Percentiles rank a stretch among this genome's conserved stretches.
phyloP scores from a whole-genome alignment of 495 filamentous ascomycete genomes.

The Melanomma pulvis-pyrius region DNA sequence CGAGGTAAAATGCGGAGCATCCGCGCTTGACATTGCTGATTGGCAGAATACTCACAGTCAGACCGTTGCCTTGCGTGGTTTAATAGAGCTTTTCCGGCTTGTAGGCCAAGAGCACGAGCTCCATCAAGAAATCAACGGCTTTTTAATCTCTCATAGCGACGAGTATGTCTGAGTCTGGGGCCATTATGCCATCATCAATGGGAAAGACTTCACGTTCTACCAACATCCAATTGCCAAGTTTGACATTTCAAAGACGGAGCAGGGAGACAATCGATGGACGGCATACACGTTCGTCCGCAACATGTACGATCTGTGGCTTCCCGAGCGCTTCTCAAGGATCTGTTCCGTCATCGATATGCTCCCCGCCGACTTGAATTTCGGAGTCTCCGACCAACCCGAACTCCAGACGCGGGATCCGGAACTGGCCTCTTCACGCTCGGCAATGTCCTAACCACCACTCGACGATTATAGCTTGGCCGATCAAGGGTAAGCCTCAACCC shows the following conservation, averaged over 20 bases:
- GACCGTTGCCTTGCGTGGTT: constrained; percentile 39
- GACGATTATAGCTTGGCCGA: no score
- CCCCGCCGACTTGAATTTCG: background rate
- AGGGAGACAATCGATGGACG: constrained; percentile 44
- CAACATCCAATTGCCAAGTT: constrained; percentile 40
- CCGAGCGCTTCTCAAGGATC: constrained; percentile 26
- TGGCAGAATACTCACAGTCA: constrained; percentile 47
- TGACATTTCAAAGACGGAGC: constrained; percentile 36
- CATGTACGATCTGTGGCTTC: constrained; percentile 22
- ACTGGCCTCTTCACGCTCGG: no score
- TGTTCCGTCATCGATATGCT: constrained; percentile 28
- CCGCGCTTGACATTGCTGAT: constrained; percentile 44
- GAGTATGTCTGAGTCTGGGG: constrained; percentile 42
- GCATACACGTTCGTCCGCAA: constrained; percentile 36
- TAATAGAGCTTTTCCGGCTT: constrained; percentile 44
- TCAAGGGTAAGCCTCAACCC: no score
- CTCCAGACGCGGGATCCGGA: no score
- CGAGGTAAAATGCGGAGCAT: constrained; percentile 47
- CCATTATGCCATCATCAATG: constrained; percentile 24
- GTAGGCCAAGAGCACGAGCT: constrained; percentile 46
- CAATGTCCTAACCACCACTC: no score
- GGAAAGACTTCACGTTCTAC: constrained; percentile 37
- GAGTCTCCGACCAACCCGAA: background rate
- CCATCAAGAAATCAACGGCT: constrained; percentile 32
- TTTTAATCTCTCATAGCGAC: constrained; percentile 54